Conservation (phyloP, 805 yeast genomes). For the Saturnispora diversa region DNA sequence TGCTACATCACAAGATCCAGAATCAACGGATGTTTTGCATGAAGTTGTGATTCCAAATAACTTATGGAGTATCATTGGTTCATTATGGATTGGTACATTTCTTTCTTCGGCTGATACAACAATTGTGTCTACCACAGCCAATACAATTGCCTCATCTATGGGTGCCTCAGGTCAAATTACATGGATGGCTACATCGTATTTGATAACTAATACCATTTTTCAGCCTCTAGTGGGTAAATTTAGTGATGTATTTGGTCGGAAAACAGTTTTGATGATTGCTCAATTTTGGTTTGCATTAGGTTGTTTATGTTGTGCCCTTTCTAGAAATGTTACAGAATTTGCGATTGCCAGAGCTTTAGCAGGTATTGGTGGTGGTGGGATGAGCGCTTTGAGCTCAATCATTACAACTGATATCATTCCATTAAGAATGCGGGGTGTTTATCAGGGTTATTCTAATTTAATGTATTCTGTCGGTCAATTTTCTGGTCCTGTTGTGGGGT, state of each 20-base stretch:
- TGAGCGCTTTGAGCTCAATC: slow-evolving; percentile 42
- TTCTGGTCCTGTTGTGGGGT: slow-evolving; percentile 39
- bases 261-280: slow-evolving; percentile 36
- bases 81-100: slow-evolving; percentile 40
- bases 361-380: slow-evolving; percentile 55
- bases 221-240: slow-evolving; percentile 69
- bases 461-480: slow-evolving; percentile 34
- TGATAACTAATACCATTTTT: slow-evolving; percentile 62
- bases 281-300: slow-evolving; percentile 40
- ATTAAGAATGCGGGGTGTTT: slow-evolving; percentile 43
- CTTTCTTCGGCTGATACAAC: slow-evolving; percentile 53
- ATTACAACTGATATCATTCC: slow-evolving; percentile 51
- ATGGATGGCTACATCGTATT: slow-evolving; percentile 69
- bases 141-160: slow-evolving; percentile 52
- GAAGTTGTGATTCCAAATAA: slow-evolving; percentile 21
- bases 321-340: slow-evolving; percentile 37
- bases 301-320: slow-evolving; percentile 35
- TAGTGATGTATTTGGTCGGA: slow-evolving; percentile 57
- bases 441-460: slow-evolving; percentile 42
- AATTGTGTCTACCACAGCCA: slow-evolving; percentile 50
- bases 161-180: slow-evolving; percentile 42
- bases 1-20: slow-evolving; percentile 9
- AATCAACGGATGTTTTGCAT: slow-evolving; percentile 12
- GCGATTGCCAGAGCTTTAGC: slow-evolving; percentile 46
- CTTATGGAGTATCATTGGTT: slow-evolving; percentile 19